phyloP scores from a whole-genome alignment of 805 yeast genomes.

The Wickerhamiella nectarea region DNA sequence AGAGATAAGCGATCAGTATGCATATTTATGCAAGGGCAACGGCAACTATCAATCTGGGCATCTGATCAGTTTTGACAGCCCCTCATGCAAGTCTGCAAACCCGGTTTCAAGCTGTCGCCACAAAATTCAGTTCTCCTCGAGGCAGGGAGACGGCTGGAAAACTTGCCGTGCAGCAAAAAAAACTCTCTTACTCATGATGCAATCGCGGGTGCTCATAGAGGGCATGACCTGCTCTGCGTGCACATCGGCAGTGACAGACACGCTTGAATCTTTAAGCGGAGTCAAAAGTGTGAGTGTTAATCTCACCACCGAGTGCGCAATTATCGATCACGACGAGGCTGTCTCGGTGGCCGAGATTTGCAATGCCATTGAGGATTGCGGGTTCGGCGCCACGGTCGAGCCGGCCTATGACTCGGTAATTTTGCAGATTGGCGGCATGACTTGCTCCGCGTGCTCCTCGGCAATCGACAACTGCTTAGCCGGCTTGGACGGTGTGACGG shows the following conservation, averaged over 20 bases:
- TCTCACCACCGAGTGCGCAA: conserved; percentile 61
- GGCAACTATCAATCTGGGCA: neutral
- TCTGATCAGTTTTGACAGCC: too few relatives aligned
- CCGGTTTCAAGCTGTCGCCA: too few relatives aligned
- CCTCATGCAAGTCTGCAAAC: too few relatives aligned
- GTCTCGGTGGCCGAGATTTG: conserved; percentile 29
- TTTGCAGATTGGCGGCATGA: conserved; percentile 44
- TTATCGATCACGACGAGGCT: conserved; percentile 34
- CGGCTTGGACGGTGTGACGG: conserved; percentile 37
- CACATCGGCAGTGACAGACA: conserved; percentile 48
- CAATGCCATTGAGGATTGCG: conserved; percentile 58
- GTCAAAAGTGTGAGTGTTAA: conserved; percentile 50
- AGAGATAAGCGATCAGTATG: neutral
- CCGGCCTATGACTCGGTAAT: conserved; percentile 8
- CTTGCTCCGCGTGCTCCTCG: conserved; percentile 41
- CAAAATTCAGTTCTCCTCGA: too few relatives aligned
- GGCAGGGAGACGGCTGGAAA: neutral
- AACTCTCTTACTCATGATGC: conserved; percentile 1
- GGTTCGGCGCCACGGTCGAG: conserved; percentile 42
- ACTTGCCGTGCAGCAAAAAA: neutral
- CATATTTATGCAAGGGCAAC: neutral
- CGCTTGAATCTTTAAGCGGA: conserved; percentile 37
- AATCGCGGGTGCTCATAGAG: conserved; percentile 23
- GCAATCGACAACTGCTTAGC: conserved; percentile 37
- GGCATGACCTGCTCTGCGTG: conserved; percentile 96